phyloP scores from a whole-genome alignment of 1,139 yeast species.

The Candida neerlandica region DNA sequence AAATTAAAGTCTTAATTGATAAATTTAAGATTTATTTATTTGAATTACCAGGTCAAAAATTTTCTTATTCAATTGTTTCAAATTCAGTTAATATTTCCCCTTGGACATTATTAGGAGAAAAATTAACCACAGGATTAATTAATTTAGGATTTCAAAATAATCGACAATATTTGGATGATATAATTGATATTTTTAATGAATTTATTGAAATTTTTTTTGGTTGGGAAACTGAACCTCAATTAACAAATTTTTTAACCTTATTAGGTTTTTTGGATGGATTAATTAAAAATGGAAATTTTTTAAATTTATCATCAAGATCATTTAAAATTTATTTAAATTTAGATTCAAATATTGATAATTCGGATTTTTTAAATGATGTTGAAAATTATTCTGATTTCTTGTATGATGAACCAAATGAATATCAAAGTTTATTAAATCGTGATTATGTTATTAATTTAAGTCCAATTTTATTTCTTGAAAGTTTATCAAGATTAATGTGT shows the following conservation, averaged over 20 bases:
- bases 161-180: slow-evolving; percentile 26
- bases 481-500: slow-evolving; percentile 42
- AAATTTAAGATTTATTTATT: slow-evolving; percentile 61
- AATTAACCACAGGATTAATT: slow-evolving; percentile 39
- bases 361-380: slow-evolving; percentile 42
- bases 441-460: slow-evolving; percentile 36
- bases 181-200: slow-evolving; percentile 32
- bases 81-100: slow-evolving; percentile 33
- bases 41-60: slow-evolving; percentile 58
- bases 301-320: slow-evolving; percentile 29
- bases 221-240: slow-evolving; percentile 23
- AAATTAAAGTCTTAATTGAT: slow-evolving; percentile 54
- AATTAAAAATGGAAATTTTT: slow-evolving; percentile 33
- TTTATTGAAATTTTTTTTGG: slow-evolving; percentile 29
- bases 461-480: slow-evolving; percentile 50
- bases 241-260: slow-evolving; percentile 45
- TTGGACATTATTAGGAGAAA: slow-evolving; percentile 40
- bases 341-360: slow-evolving; percentile 43
- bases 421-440: slow-evolving; percentile 29
- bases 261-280: slow-evolving; percentile 52
- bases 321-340: slow-evolving; percentile 37
- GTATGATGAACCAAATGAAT: slow-evolving; percentile 25
- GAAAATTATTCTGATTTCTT: slow-evolving; percentile 36
- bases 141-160: slow-evolving; percentile 40
- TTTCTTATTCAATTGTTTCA: slow-evolving; percentile 25